These are phyloP conservation scores for Thielaviopsis euricoi DNA, from an alignment of 2,329 filamentous ascomycete species.

Conservation along the genomic window DNA sequence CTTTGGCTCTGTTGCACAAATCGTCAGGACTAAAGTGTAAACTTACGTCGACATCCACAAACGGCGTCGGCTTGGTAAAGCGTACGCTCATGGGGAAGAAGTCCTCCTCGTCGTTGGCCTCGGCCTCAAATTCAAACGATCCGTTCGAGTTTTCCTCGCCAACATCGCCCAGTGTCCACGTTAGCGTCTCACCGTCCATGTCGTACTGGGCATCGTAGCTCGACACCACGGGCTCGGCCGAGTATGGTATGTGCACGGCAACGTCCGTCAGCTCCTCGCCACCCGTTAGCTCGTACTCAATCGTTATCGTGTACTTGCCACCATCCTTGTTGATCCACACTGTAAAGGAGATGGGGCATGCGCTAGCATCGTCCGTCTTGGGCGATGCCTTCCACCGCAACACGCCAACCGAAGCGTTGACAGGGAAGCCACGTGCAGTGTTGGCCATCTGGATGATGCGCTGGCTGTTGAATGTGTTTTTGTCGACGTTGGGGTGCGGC, in stretches of 20 bases:
- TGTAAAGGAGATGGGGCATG: conserved; percentile 87
- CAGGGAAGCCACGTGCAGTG: conserved; percentile 71
- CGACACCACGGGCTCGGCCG: conserved; percentile 71
- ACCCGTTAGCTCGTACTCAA: conserved; percentile 88
- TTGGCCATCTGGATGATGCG: conserved; percentile 86
- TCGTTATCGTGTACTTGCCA: conserved; percentile 72
- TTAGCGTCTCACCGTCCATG: conserved; percentile 77
- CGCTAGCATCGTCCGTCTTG: conserved; percentile 60
- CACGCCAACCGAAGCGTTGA: conserved; percentile 85
- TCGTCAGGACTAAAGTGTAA: not conserved
- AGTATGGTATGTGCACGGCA: conserved; percentile 72
- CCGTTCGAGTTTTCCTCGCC: conserved; percentile 70
- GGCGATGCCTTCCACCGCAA: conserved; percentile 81
- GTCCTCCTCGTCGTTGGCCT: conserved; percentile 73
- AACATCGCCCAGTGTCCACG: conserved; percentile 83
- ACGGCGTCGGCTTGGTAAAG: conserved; percentile 75
- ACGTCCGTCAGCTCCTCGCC: conserved; percentile 68
- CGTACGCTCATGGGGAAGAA: conserved; percentile 95
- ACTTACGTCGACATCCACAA: conserved; percentile 86
- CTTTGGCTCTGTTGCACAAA: too few relatives aligned
- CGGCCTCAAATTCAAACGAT: conserved; percentile 88
- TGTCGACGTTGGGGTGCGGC: conserved; percentile 93
- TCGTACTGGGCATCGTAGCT: conserved; percentile 93
- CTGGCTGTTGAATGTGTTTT: conserved; percentile 63
- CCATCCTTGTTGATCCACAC: conserved; percentile 92